Percentiles rank a stretch among this genome's conserved stretches.
phyloP scores from a whole-genome alignment of 441 rosid species.

The Hura crepitans region DNA sequence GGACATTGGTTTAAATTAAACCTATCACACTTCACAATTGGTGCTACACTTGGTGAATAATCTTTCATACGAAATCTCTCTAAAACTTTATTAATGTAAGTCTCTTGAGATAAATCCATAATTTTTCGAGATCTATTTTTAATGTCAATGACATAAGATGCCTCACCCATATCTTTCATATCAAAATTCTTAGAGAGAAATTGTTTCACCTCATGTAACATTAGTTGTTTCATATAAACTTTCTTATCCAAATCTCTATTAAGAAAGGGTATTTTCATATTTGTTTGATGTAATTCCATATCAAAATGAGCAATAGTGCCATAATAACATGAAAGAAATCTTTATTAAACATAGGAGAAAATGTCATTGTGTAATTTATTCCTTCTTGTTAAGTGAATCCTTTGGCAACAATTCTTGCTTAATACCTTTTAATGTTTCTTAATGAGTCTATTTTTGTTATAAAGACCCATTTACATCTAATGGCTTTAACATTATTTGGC shows the following conservation, averaged over 20 bases:
- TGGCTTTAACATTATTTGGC: neutral
- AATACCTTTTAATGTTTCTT: neutral
- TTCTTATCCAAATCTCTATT: neutral
- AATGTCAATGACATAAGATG: constrained; percentile 1
- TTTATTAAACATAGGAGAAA: neutral
- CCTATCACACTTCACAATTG: neutral
- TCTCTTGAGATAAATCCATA: no score
- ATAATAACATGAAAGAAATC: neutral
- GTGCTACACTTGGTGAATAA: neutral
- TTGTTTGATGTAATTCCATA: neutral
- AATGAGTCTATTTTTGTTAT: neutral
- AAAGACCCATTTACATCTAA: constrained; percentile 9
- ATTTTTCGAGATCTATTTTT: neutral
- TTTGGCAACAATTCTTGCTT: neutral
- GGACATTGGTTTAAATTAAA: neutral
- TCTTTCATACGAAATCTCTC: neutral
- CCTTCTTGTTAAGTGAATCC: neutral
- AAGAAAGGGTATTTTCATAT: neutral
- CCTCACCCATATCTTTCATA: neutral
- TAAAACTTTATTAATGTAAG: no score
- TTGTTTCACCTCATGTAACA: neutral
- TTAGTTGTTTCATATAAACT: neutral
- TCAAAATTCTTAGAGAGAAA: neutral
- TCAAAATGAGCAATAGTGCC: neutral
- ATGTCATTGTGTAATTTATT: neutral